Base-by-base conservation (phyloP, 768 basidiomycete genomes). In the Podaxis carcinomalis region DNA sequence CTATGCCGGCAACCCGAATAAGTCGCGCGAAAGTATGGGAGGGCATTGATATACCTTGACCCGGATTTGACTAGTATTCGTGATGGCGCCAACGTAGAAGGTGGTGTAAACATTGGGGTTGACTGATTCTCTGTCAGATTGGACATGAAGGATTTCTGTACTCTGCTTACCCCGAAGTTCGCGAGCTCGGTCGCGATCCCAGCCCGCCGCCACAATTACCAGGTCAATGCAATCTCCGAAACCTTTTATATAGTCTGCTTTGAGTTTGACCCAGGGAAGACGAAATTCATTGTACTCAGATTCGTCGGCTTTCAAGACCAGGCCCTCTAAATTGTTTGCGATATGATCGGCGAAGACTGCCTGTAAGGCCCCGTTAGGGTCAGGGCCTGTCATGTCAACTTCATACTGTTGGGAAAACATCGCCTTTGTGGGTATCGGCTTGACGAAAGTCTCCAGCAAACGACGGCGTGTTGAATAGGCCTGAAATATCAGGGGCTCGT, bases 181-280 rank as follows among this genome's bases (percentile, higher is more conserved):
- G 56, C 92, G 74, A 2, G 81, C 95, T 7, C 95, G 80, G 37
- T 87, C 81, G 68, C 86, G 87, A 58, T 92, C 89, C 91, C 92
- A 95, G 0, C 81, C 75, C 19, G 86, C 92, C 1, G 84, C 95
- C 19, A 96, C 73, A 36, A 96, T 68, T 3, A 86, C 85, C 59
- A 96, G 79, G 70, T 95, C 92, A 14, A 95, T 65, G 4, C 84
- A 81, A 70, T 98, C 95, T 0, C 93, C 92, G 49, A 89, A 80
- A 3, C 89, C 89, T 1, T 86, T 85, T 40, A 98, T 92, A 63
- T 96, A 96, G 70, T 98, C 95, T 68, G 81, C 85, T 77, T 94
- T 93, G 52, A 93, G 67, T 74, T 97, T 96, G 28, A 95, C 86
- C 93, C 94, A 96, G 14, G 88, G 87, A 61, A 79, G 73, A 4